Evolutionary conservation across 805 yeast species (phyloP).

Genomic region (Kluyveromyces dobzhanskii): DNA sequence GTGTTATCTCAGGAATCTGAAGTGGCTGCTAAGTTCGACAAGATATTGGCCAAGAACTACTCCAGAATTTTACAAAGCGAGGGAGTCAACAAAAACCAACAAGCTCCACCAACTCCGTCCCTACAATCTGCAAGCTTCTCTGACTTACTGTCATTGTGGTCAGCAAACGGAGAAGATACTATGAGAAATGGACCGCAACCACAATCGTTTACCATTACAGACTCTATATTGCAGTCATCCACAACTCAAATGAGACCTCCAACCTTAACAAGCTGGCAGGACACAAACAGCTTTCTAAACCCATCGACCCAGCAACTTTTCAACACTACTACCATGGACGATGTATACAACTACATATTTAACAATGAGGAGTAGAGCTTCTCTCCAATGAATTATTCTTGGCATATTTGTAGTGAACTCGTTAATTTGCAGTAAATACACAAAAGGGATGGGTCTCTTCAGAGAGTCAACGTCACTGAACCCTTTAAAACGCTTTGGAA

Average conservation of each 20-base stretch:
- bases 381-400: too few relatives aligned
- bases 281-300: constrained; percentile 4
- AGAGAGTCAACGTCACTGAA: too few relatives aligned
- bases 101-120: not conserved
- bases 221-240: constrained; percentile 1
- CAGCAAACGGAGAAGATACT: constrained; percentile 1
- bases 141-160: constrained; percentile 10
- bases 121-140: constrained; percentile 12
- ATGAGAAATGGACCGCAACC: not conserved
- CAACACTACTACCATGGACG: constrained; percentile 28
- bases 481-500: too few relatives aligned
- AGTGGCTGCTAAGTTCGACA: constrained; percentile 1
- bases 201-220: not conserved
- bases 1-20: not conserved
- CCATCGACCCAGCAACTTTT: constrained; percentile 13
- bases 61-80: not conserved
- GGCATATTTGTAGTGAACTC: too few relatives aligned
- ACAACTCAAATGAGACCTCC: constrained; percentile 3
- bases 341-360: constrained; percentile 23
- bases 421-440: too few relatives aligned
- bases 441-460: too few relatives aligned
- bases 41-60: not conserved
- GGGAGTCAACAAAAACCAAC: not conserved
- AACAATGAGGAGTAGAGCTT: constrained; percentile 12
- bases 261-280: constrained; percentile 1